Evolutionary conservation across 192 early-diverging fungal genomes (phyloP).

Genomic region (Phycomyces nitens): DNA sequence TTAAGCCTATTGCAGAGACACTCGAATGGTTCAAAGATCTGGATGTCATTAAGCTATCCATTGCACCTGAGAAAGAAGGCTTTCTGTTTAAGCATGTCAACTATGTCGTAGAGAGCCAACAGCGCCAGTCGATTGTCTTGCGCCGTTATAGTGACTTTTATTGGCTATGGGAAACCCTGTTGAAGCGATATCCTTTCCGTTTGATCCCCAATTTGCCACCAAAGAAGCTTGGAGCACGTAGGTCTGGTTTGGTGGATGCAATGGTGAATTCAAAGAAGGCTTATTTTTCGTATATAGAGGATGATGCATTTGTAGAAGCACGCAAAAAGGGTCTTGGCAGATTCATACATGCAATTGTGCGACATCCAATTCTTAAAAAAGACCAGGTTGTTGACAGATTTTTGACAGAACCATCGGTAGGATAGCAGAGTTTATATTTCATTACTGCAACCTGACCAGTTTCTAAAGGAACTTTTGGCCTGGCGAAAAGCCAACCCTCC

Average conservation of each 20-base stretch:
- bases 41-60: constrained; percentile 51
- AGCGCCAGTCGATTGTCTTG: constrained; percentile 53
- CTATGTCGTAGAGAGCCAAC: constrained; percentile 74
- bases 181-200: constrained; percentile 77
- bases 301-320: constrained; percentile 64
- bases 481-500: constrained; percentile 50
- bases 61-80: constrained; percentile 51
- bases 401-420: constrained; percentile 57
- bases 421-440: not conserved
- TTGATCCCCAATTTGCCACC: constrained; percentile 83
- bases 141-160: constrained; percentile 91
- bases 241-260: not conserved
- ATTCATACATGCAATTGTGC: constrained; percentile 66
- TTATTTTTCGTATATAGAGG: constrained; percentile 28
- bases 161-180: constrained; percentile 78
- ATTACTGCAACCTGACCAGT: not conserved
- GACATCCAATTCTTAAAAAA: constrained; percentile 63
- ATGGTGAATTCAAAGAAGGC: not conserved
- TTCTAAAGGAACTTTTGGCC: constrained; percentile 48
- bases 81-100: constrained; percentile 80
- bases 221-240: constrained; percentile 68
- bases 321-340: constrained; percentile 62
- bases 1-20: constrained; percentile 18
- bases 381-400: constrained; percentile 61
- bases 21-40: constrained; percentile 54